Evolutionary conservation across 306 rosid genomes (phyloP), one percentile per base, ranked within the genome.

Genomic region (Quercus suber): DNA sequence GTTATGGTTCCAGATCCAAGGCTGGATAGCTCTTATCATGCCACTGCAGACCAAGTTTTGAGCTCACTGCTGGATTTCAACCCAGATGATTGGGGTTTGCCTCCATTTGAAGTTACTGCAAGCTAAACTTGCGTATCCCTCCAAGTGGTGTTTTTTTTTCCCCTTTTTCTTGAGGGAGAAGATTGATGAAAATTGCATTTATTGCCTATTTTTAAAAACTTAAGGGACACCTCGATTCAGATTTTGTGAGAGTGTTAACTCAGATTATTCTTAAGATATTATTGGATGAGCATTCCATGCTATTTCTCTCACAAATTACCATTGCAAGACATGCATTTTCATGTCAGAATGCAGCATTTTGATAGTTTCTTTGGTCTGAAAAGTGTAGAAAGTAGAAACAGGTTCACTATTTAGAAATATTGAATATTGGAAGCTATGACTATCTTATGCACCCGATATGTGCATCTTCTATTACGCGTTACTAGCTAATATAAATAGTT

Each of bases 1-100:
- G 86, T 91, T 45, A 92, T 95, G 99, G 94, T 95, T 75, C 98
- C 99, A 28, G 98, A 95, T 88, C 92, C 96, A 78, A 95, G 90
- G 78, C 80, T 95, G 81, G 96, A 95, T 83, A 89, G 78, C 78
- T 94, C 91, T 59, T 86, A 76, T 77, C 89, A 79, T 72, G 87
- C 71, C 14, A 73, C 79, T 70, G 98, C 98, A 17, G 95, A 92
- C 78, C 98, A 90, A 82, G 92, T 93, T 79, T 81, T 92, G 86
- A 84, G 82, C 86, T 85, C 97, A 33, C 79, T 95, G 45, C 81
- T 84, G 92, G 98, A 90, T 89, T 92, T 95, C 86, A 90, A 82
- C 80, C 99, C 97, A 6, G 73, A 31, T 30, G 97, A 91, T 27
- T 92, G 98, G 99, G 92, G 88, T 78, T 87, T 95, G 79, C 98